phyloP scores from a whole-genome alignment of 2,329 filamentous ascomycete genomes.

The Neoscytalidium dimidiatum region DNA sequence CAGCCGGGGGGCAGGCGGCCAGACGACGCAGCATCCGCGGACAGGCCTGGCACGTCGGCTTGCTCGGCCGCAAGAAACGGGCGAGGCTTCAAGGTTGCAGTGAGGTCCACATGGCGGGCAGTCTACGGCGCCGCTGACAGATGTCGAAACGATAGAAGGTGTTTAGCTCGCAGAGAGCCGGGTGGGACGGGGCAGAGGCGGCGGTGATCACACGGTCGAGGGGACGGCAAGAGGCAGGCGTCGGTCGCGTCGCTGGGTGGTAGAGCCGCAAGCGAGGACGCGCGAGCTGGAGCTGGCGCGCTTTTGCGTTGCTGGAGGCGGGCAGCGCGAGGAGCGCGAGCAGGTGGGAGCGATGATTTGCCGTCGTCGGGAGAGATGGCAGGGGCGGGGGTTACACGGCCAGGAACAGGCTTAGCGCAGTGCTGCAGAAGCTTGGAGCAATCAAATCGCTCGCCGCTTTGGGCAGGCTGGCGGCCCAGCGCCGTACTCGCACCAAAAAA shows the following conservation, averaged over 20 bases:
- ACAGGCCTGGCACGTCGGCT: not conserved
- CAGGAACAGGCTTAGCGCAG: conserved; percentile 13
- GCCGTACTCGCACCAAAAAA: no score
- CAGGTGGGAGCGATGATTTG: not conserved
- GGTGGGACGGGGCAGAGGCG: not conserved
- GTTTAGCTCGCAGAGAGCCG: not conserved
- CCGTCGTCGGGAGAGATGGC: not conserved
- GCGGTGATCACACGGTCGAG: not conserved
- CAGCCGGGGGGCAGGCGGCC: no score
- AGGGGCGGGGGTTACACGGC: not conserved
- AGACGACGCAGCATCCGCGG: not conserved
- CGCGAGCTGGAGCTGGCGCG: not conserved
- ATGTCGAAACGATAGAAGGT: not conserved
- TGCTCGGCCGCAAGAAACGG: not conserved
- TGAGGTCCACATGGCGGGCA: not conserved
- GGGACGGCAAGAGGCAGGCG: not conserved
- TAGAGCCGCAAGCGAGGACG: conserved; percentile 1
- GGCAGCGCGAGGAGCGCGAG: not conserved
- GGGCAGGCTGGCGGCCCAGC: not conserved
- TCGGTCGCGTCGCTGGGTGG: not conserved
- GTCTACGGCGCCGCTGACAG: not conserved
- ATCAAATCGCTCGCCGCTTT: not conserved
- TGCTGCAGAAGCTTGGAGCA: not conserved
- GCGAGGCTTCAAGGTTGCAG: not conserved
- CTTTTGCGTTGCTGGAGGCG: no score